phyloP scores from a whole-genome alignment of 495 filamentous ascomycete species.

The Daldinia loculata region DNA sequence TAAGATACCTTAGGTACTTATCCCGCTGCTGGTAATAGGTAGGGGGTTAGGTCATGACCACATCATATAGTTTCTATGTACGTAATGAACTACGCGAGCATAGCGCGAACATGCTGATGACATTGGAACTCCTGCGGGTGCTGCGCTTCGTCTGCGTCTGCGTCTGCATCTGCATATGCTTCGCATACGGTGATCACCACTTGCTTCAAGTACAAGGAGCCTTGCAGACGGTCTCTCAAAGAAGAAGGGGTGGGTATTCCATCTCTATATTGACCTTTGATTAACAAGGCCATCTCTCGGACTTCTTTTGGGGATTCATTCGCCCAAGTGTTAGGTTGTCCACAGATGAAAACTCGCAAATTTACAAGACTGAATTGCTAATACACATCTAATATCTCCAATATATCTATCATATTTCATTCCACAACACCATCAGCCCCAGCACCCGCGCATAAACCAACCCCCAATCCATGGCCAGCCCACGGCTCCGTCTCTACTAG shows the following conservation, averaged over 20 bases:
- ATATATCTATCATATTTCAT: too few relatives aligned
- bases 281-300: neutral
- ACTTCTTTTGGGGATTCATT: neutral
- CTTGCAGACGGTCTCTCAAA: constrained; percentile 3
- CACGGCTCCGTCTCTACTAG: neutral
- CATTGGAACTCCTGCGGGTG: neutral
- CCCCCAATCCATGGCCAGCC: neutral
- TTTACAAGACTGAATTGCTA: too few relatives aligned
- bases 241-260: neutral
- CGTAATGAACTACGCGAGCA: constrained; percentile 12
- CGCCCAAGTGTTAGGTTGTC: neutral
- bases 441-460: neutral
- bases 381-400: too few relatives aligned
- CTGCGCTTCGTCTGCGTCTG: constrained; percentile 14
- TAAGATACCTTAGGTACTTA: neutral
- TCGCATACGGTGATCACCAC: constrained; percentile 11
- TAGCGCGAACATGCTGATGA: neutral
- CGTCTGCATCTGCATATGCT: constrained; percentile 5
- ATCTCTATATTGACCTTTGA: neutral
- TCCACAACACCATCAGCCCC: neutral
- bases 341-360: neutral
- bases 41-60: neutral
- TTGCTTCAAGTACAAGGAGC: neutral
- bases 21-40: neutral
- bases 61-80: constrained; percentile 5